phyloP scores from a whole-genome alignment of 148 eudicot genomes.

The Selenicereus undatus region DNA sequence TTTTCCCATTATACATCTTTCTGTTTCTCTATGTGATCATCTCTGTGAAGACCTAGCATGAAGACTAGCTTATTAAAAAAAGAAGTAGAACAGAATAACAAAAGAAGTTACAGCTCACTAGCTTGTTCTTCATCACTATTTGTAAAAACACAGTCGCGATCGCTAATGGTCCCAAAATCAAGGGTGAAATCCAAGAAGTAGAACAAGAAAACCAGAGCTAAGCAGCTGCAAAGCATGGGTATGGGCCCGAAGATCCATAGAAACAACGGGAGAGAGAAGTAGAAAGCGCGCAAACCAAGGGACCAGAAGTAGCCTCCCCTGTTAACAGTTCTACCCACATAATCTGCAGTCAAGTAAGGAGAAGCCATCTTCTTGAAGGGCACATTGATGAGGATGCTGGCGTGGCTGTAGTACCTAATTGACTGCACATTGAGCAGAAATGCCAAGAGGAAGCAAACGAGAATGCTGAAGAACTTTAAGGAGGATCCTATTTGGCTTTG shows the following conservation, averaged over 20 bases:
- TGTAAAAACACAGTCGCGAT: conserved; percentile 12
- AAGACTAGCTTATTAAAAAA: not conserved
- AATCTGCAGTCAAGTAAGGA: conserved; percentile 43
- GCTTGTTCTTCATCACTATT: conserved; percentile 28
- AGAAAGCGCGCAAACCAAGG: conserved; percentile 71
- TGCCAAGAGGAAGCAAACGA: conserved; percentile 71
- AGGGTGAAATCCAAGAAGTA: conserved; percentile 60
- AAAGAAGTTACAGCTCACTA: conserved; percentile 5
- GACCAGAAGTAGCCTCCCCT: conserved; percentile 91
- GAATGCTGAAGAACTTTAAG: conserved; percentile 67
- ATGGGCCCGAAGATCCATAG: conserved; percentile 91
- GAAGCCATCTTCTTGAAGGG: conserved; percentile 47
- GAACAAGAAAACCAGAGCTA: conserved; percentile 50
- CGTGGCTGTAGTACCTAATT: conserved; percentile 82
- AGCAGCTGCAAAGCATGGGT: conserved; percentile 66
- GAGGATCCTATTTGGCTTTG: conserved; percentile 41
- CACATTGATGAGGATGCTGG: conserved; percentile 80
- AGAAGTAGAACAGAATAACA: not conserved
- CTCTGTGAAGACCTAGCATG: not conserved
- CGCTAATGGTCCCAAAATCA: conserved; percentile 29
- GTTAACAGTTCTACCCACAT: conserved; percentile 57
- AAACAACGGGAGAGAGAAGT: conserved; percentile 79
- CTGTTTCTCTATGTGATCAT: not conserved
- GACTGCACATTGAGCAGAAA: conserved; percentile 77
- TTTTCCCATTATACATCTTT: not conserved